These are phyloP conservation scores for Neurospora sp. DNA, from an alignment of 2,329 filamentous ascomycete species.

Conservation along the genomic window DNA sequence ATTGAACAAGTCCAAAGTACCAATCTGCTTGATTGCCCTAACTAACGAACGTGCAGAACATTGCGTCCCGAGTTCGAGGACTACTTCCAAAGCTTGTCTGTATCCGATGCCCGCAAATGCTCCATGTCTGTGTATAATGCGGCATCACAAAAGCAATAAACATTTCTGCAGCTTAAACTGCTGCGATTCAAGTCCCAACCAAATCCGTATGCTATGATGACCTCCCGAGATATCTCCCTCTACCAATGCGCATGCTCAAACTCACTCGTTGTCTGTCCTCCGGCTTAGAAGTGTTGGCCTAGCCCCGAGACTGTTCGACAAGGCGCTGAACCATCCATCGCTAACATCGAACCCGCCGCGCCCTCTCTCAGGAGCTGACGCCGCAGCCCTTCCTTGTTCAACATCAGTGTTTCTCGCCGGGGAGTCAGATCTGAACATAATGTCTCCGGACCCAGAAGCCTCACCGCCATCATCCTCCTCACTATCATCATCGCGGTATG, in stretches of 20 bases:
- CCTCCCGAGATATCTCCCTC: background rate
- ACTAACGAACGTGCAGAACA: background rate
- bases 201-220: background rate
- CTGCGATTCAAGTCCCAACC: background rate
- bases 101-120: background rate
- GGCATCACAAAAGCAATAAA: background rate
- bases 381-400: constrained; percentile 31
- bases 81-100: background rate
- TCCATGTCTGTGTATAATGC: background rate
- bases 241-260: background rate
- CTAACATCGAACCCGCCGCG: background rate
- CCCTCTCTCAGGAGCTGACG: constrained; percentile 12
- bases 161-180: background rate
- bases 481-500: constrained; percentile 44
- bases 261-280: background rate
- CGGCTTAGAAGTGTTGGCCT: constrained; percentile 4
- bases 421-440: constrained; percentile 9
- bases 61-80: background rate
- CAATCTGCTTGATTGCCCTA: background rate
- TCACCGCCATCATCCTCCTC: constrained; percentile 31
- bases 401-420: constrained; percentile 28
- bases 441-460: constrained; percentile 10
- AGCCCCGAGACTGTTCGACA: constrained; percentile 5
- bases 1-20: background rate
- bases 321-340: constrained; percentile 7